Conservation (phyloP, 805 yeast genomes). For the Kodamaea restingae region DNA sequence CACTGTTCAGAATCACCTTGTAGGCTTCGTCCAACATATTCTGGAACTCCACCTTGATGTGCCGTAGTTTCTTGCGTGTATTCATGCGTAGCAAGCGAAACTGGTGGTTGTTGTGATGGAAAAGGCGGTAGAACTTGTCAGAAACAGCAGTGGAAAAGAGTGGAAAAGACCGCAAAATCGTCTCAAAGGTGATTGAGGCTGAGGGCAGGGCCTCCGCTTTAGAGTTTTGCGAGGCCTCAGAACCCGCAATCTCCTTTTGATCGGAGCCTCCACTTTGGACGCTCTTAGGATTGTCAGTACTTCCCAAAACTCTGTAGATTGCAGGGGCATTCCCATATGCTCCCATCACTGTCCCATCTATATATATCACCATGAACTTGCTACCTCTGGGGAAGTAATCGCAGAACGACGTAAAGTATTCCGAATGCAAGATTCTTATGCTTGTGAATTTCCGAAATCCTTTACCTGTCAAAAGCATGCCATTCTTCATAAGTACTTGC, state of each 20-base stretch:
- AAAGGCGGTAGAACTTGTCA: slow-evolving; percentile 33
- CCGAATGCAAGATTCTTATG: slow-evolving; percentile 42
- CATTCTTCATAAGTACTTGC: slow-evolving; percentile 54
- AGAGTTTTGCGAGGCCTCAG: no score
- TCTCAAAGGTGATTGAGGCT: slow-evolving; percentile 32
- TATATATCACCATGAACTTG: slow-evolving; percentile 51
- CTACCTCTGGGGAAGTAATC: slow-evolving; percentile 57
- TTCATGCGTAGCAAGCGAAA: slow-evolving; percentile 28
- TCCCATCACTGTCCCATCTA: slow-evolving; percentile 49
- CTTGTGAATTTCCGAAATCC: slow-evolving; percentile 51
- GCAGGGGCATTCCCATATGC: no score
- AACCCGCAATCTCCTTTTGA: no score
- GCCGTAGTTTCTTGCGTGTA: slow-evolving; percentile 22
- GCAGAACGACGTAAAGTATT: slow-evolving; percentile 51
- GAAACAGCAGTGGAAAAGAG: slow-evolving; percentile 38
- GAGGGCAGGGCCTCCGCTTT: no score
- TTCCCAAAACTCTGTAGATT: no score
- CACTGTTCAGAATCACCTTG: slow-evolving; percentile 35
- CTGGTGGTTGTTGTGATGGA: slow-evolving; percentile 39
- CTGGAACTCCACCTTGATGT: slow-evolving; percentile 29
- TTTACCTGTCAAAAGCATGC: slow-evolving; percentile 49
- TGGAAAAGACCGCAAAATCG: slow-evolving; percentile 35
- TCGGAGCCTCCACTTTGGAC: no score
- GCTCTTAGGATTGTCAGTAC: no score
- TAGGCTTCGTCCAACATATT: slow-evolving; percentile 33